Conservation (phyloP, 106 monocot species). For the Agapanthus africanus region DNA sequence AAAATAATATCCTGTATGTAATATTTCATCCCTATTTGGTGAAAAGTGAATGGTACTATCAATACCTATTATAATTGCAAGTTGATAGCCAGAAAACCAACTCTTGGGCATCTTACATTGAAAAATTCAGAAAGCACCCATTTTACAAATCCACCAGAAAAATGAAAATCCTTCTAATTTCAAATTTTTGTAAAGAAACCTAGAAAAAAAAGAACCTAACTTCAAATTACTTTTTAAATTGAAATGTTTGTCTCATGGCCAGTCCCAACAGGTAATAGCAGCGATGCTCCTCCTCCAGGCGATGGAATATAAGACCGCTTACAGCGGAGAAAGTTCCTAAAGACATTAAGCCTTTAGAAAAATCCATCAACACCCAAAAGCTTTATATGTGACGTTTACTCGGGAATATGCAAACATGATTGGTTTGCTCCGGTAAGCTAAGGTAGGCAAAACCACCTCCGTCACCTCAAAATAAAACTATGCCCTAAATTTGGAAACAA, state of each 20-base stretch:
- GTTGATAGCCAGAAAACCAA: neutral
- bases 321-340: slow-evolving; percentile 3
- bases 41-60: too few relatives aligned
- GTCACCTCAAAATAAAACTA: neutral
- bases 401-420: slow-evolving; percentile 23
- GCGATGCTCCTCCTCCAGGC: slow-evolving; percentile 18
- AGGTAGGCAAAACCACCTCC: neutral
- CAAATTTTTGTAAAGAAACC: neutral
- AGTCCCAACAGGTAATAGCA: slow-evolving; percentile 16
- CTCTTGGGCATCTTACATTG: neutral
- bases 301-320: slow-evolving; percentile 28
- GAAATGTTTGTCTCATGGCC: slow-evolving; percentile 35
- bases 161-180: too few relatives aligned
- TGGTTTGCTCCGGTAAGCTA: slow-evolving; percentile 10
- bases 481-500: neutral
- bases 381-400: slow-evolving; percentile 18
- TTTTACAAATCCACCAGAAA: neutral
- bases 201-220: neutral
- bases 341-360: neutral
- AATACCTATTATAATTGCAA: neutral
- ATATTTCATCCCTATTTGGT: too few relatives aligned
- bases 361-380: neutral
- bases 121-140: neutral
- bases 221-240: too few relatives aligned
- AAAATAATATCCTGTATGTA: too few relatives aligned